Conservation (phyloP, 768 basidiomycete species). For the Pholiota molesta region DNA sequence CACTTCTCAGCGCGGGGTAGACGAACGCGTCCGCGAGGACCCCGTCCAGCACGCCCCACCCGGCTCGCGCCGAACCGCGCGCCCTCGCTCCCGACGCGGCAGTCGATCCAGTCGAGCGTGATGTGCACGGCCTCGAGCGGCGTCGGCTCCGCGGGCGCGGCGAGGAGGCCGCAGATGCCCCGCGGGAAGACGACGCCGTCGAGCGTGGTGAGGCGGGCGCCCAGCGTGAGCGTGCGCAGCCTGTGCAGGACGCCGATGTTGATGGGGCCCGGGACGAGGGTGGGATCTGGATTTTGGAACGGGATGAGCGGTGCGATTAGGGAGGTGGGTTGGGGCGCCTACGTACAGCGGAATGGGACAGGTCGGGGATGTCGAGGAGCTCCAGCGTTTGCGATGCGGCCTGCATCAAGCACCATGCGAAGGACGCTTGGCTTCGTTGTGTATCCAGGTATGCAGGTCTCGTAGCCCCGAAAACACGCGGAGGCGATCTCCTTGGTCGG, state of each 20-base stretch:
- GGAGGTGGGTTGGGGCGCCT: background rate
- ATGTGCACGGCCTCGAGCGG: constrained; percentile 3
- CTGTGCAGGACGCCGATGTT: constrained; percentile 9
- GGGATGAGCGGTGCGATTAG: too few relatives aligned
- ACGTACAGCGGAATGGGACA: constrained; percentile 17
- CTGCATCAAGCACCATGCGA: constrained; percentile 11
- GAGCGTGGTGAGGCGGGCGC: constrained; percentile 4
- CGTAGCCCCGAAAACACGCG: constrained; percentile 3
- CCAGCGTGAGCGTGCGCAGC: background rate
- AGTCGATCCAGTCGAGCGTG: constrained; percentile 15
- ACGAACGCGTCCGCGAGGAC: constrained; percentile 1
- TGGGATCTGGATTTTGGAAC: constrained; percentile 10
- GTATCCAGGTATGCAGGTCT: constrained; percentile 11
- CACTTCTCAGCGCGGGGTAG: background rate
- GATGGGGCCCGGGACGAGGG: constrained; percentile 7
- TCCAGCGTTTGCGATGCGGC: constrained; percentile 11
- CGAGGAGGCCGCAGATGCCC: constrained; percentile 12
- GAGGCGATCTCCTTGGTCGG: background rate
- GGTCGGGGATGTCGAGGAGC: constrained; percentile 8
- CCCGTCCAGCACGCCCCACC: constrained; percentile 3
- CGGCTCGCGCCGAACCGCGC: constrained; percentile 1
- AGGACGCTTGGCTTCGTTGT: constrained; percentile 7
- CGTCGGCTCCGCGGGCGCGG: background rate
- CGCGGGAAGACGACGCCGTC: constrained; percentile 11
- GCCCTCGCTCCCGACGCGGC: constrained; percentile 8